Conservation (phyloP, 2,329 filamentous ascomycete species). For the Fusarium neocosmosporiellum region DNA sequence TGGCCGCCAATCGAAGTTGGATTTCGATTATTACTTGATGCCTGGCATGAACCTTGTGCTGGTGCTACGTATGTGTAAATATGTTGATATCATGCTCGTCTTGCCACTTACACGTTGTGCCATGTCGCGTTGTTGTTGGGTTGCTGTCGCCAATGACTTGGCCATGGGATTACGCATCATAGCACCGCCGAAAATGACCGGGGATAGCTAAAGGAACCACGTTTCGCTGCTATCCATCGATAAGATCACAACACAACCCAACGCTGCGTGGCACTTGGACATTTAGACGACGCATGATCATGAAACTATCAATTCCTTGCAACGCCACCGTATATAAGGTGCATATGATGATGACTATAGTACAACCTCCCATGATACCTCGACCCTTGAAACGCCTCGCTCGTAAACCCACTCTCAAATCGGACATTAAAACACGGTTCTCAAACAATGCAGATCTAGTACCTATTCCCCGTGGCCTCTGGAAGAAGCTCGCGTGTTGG, state of each 20-base stretch:
- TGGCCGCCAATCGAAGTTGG: constrained; percentile 18
- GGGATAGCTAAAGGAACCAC: neutral
- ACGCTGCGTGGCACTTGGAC: neutral
- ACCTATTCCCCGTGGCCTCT: neutral
- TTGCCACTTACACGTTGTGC: neutral
- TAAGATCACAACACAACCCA: no score
- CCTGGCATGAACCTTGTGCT: neutral
- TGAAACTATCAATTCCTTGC: neutral
- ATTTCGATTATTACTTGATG: neutral
- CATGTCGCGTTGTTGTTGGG: neutral
- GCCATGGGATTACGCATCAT: neutral
- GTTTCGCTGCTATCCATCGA: neutral
- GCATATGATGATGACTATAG: neutral
- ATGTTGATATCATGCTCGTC: neutral
- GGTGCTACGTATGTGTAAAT: neutral
- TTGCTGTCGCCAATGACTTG: neutral
- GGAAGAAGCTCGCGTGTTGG: neutral
- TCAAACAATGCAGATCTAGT: neutral
- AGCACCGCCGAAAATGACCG: neutral
- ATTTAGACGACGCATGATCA: neutral
- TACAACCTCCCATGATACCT: neutral
- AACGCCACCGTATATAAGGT: neutral
- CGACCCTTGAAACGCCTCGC: constrained; percentile 34
- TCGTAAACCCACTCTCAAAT: constrained; percentile 9
- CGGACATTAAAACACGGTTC: neutral